phyloP scores from a whole-genome alignment of 148 eudicot species.

The Amaranthus hypochondriacus region DNA sequence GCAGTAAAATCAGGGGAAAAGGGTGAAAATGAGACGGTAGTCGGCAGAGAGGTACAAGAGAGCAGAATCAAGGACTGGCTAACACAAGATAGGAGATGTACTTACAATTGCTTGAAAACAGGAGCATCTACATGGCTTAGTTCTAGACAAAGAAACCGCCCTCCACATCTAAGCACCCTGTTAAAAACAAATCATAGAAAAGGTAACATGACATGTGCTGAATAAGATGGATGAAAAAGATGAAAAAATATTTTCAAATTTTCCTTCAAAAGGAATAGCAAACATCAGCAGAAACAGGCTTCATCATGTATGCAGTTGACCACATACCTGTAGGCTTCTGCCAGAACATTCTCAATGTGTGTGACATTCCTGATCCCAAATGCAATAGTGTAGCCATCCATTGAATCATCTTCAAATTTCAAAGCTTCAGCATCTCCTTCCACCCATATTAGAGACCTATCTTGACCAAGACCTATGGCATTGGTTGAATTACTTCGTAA shows the following conservation, averaged over 20 bases:
- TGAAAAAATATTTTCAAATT: background rate
- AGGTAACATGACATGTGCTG: constrained; percentile 2
- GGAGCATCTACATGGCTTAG: constrained; percentile 88
- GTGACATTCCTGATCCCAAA: constrained; percentile 97
- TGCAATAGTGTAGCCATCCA: constrained; percentile 97
- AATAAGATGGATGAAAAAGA: background rate
- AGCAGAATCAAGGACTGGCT: background rate
- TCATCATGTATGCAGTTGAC: background rate
- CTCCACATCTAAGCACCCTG: constrained; percentile 90
- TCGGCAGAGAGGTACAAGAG: background rate
- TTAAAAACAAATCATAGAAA: constrained; percentile 23
- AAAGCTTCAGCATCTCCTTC: constrained; percentile 95
- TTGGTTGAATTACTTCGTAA: background rate
- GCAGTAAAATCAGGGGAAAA: background rate
- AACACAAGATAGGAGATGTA: constrained; percentile 8
- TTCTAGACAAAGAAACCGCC: constrained; percentile 96
- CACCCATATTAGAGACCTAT: constrained; percentile 74
- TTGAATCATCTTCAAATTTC: constrained; percentile 66
- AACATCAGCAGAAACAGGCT: background rate
- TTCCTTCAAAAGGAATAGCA: background rate
- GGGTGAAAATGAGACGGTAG: background rate
- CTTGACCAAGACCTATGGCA: constrained; percentile 53
- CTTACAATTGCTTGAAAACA: constrained; percentile 82
- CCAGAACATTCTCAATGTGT: constrained; percentile 88
- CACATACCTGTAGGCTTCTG: constrained; percentile 78